Evolutionary conservation across 331 rosid genomes (phyloP).

Genomic region (Prunus yedoensis): DNA sequence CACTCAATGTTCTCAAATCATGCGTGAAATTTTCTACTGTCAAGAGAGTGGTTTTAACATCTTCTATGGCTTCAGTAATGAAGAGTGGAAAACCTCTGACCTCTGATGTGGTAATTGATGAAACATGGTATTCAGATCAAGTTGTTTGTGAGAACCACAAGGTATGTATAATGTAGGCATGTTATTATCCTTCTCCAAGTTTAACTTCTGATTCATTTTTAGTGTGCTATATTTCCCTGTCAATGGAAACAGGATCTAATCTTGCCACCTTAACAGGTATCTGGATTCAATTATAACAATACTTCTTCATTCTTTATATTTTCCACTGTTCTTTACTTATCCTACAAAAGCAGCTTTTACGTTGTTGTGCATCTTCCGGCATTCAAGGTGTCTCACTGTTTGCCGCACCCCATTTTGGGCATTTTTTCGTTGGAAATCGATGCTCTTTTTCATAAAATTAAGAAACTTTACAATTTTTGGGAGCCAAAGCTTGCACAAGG

Average conservation of each 20-base stretch:
- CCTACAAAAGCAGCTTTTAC: background rate
- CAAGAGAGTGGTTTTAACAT: slow-evolving; percentile 45
- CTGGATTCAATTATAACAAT: background rate
- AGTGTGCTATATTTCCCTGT: background rate
- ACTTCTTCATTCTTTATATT: background rate
- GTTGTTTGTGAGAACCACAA: slow-evolving; percentile 24
- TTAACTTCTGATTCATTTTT: background rate
- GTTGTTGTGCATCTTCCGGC: background rate
- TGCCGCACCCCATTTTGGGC: background rate
- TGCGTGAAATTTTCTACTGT: slow-evolving; percentile 40
- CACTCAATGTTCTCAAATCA: slow-evolving; percentile 48
- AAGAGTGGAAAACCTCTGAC: slow-evolving; percentile 29
- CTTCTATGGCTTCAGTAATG: slow-evolving; percentile 42
- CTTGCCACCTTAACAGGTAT: background rate
- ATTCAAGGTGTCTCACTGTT: background rate
- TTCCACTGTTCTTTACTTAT: background rate
- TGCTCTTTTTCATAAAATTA: background rate
- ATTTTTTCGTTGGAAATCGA: background rate
- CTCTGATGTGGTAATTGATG: slow-evolving; percentile 47
- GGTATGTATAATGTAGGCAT: slow-evolving; percentile 18
- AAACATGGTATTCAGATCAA: slow-evolving; percentile 56
- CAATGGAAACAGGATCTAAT: background rate
- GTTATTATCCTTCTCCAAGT: background rate
- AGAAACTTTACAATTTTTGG: background rate
- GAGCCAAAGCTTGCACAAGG: background rate